phyloP scores from a whole-genome alignment of 2,329 filamentous ascomycete species.

The Fonsecaea erecta region DNA sequence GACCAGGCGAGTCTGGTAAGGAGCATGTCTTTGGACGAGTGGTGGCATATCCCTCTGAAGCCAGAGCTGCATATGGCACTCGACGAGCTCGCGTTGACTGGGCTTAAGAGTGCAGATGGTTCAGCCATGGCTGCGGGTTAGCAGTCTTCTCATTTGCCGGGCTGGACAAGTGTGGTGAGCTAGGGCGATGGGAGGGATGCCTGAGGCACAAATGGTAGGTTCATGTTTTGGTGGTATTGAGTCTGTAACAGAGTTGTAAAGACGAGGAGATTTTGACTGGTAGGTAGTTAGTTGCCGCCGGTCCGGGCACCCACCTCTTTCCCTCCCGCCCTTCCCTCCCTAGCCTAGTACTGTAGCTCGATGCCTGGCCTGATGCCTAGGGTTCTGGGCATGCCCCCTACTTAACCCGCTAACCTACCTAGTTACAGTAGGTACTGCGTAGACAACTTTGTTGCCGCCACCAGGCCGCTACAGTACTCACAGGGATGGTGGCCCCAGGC shows the following conservation, averaged over 20 bases:
- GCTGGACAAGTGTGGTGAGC: background rate
- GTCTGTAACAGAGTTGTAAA: conserved; percentile 1
- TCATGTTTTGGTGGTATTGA: background rate
- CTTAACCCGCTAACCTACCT: no score
- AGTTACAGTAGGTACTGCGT: no score
- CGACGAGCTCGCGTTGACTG: background rate
- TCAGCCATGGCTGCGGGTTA: background rate
- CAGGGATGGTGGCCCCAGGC: background rate
- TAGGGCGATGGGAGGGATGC: background rate
- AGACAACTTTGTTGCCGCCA: no score
- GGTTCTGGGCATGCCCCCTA: no score
- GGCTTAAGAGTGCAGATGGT: background rate
- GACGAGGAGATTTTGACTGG: background rate
- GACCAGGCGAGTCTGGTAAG: background rate
- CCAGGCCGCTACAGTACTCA: no score
- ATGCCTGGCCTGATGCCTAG: background rate
- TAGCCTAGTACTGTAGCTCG: background rate
- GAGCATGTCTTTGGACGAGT: background rate
- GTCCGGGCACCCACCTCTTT: background rate
- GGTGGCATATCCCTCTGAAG: background rate
- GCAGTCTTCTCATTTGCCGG: background rate
- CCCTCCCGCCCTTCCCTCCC: background rate
- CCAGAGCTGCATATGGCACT: background rate
- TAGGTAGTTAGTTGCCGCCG: background rate
- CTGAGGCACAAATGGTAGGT: background rate